phyloP scores from a whole-genome alignment of 2,329 filamentous ascomycete genomes.

The Talaromyces funiculosus region DNA sequence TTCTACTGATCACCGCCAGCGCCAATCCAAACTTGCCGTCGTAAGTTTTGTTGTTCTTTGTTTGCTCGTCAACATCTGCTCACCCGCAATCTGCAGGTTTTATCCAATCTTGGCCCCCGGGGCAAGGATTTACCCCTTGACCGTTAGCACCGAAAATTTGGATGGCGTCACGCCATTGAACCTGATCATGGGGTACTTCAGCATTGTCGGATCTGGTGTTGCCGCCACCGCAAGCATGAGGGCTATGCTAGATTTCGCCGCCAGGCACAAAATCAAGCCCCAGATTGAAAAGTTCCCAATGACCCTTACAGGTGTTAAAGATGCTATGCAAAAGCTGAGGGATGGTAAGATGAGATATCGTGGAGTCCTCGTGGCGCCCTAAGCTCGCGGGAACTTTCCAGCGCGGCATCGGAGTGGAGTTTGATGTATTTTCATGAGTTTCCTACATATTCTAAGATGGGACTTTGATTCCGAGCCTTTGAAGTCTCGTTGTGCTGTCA shows the following conservation, averaged over 20 bases:
- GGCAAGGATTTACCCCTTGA: not conserved
- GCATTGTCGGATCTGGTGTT: conserved; percentile 20
- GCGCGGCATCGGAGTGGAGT: not conserved
- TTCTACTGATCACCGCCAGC: not conserved
- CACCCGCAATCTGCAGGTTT: not conserved
- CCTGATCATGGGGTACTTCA: not conserved
- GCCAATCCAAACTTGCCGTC: not conserved
- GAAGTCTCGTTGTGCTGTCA: not conserved
- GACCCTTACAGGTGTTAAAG: conserved; percentile 24
- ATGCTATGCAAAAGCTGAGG: not conserved
- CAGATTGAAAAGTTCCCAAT: conserved; percentile 40
- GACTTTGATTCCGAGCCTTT: not conserved
- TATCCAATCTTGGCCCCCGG: not conserved
- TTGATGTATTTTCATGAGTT: not conserved
- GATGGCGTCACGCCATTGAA: not conserved
- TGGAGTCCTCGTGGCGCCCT: not conserved
- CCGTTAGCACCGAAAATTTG: not conserved
- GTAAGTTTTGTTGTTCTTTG: not conserved
- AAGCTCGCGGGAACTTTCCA: not conserved
- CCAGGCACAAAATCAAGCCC: conserved; percentile 35
- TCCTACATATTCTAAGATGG: not conserved
- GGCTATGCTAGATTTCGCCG: conserved; percentile 39
- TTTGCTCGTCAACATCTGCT: not conserved
- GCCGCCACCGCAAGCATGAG: not conserved
- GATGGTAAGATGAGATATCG: not conserved